Percentiles rank a stretch among this genome's conserved stretches.
phyloP scores from a whole-genome alignment of 1,284 basidiomycete genomes.

The Bondarzewia mesenterica region DNA sequence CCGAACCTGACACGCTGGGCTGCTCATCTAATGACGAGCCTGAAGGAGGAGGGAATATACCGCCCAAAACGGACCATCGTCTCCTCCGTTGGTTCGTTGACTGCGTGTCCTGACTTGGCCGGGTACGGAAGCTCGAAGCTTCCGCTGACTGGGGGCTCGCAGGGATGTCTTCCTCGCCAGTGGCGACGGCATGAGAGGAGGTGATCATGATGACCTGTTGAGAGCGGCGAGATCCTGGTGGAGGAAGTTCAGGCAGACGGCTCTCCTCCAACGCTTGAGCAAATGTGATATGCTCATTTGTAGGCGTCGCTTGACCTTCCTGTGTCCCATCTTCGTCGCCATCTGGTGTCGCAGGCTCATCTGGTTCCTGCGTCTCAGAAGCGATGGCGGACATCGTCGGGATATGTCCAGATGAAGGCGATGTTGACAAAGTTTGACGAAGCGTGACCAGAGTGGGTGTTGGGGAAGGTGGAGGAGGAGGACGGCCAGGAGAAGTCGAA shows the following conservation, averaged over 20 bases:
- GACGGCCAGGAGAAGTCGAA: slow-evolving; percentile 29
- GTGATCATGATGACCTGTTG: slow-evolving; percentile 62
- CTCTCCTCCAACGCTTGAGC: slow-evolving; percentile 70
- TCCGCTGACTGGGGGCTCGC: slow-evolving; percentile 42
- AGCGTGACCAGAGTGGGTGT: slow-evolving; percentile 56
- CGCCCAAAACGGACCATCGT: slow-evolving; percentile 49
- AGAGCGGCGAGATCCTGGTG: slow-evolving; percentile 51
- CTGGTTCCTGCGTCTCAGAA: slow-evolving; percentile 4
- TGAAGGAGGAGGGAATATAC: slow-evolving; percentile 24
- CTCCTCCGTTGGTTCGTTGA: slow-evolving; percentile 30
- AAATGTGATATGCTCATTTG: slow-evolving; percentile 57
- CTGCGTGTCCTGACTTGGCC: slow-evolving; percentile 12
- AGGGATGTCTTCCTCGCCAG: slow-evolving; percentile 34
- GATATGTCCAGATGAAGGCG: slow-evolving; percentile 13
- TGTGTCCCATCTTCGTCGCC: slow-evolving; percentile 32
- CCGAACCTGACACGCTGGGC: slow-evolving; percentile 9
- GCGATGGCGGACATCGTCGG: slow-evolving; percentile 7
- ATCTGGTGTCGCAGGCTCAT: slow-evolving; percentile 19
- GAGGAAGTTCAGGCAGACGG: slow-evolving; percentile 63
- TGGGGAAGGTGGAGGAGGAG: slow-evolving; percentile 48
- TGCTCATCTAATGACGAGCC: background rate
- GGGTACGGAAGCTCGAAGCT: slow-evolving; percentile 21
- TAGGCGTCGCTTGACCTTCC: slow-evolving; percentile 36
- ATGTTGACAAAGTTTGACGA: slow-evolving; percentile 41
- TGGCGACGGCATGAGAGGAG: slow-evolving; percentile 25